Base-by-base conservation (phyloP, 139 green algal genomes). In the Chlamydomonas sp. region DNA sequence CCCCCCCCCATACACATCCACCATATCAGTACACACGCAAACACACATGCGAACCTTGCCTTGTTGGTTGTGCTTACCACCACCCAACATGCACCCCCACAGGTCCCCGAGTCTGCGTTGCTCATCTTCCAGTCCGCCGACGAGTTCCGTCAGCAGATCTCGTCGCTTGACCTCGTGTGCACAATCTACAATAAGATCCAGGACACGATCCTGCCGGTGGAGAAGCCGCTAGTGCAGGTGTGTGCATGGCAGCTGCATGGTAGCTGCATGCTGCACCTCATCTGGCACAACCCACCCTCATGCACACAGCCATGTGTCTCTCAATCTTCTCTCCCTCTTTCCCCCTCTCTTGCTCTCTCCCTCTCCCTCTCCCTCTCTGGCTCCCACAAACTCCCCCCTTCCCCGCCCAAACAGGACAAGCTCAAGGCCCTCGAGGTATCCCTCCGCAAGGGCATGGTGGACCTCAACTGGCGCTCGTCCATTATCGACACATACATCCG, bases 181-280 rank as follows among this genome's bases (percentile, higher is more conserved):
- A 74, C 67, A 35, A 90, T 87, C 64, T 90, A 88, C 75, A 96
- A 96, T 78, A 84, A 81, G 69, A 85, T 96, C 20, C 84, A 89
- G 65, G 43, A 58, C 16, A 90, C 79, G 13, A 87, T 95, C 20
- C 60, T 95, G 69, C 70, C 76, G 0, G 85, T 96, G 33, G 90
- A 97, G 84, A 73, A 80, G 71, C 89, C 88, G 3, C 84, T 97
- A 58, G 79, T 97, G 60, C 60, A 83, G 34, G n/a, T n/a, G n/a
- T n/a, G n/a, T n/a, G n/a, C n/a, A n/a, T n/a, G n/a, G n/a, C n/a
- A n/a, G n/a, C n/a, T n/a, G n/a, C n/a, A n/a, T n/a, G n/a, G n/a
- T n/a, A n/a, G n/a, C n/a, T n/a, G n/a, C n/a, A n/a, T n/a, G n/a
- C n/a, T n/a, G n/a, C n/a, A n/a, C n/a, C n/a, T n/a, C n/a, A n/a